phyloP scores from a whole-genome alignment of 768 basidiomycete species.

The Leccinum pellstonianum region DNA sequence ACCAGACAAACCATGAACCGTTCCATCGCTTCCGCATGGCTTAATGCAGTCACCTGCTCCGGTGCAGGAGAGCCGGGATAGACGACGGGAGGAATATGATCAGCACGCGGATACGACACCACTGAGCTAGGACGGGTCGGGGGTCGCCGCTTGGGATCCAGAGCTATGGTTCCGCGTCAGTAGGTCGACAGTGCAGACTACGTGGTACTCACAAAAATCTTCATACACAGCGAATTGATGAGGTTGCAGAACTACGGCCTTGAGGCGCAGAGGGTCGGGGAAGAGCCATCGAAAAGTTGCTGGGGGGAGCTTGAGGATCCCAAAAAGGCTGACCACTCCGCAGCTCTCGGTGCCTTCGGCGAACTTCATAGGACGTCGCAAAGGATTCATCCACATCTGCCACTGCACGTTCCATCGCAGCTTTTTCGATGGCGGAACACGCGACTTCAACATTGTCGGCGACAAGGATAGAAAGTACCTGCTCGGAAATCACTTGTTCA shows the following conservation, averaged over 20 bases:
- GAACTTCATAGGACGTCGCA: slow-evolving; percentile 71
- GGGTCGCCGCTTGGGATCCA: slow-evolving; percentile 56
- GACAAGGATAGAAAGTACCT: slow-evolving; percentile 74
- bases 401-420: slow-evolving; percentile 94
- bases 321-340: slow-evolving; percentile 82
- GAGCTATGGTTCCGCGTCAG: slow-evolving; percentile 33
- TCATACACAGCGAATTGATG: slow-evolving; percentile 91
- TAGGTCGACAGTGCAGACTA: background rate
- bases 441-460: slow-evolving; percentile 92
- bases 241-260: slow-evolving; percentile 76
- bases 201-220: slow-evolving; percentile 69
- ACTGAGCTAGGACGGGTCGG: slow-evolving; percentile 64
- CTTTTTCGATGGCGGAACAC: slow-evolving; percentile 92
- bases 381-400: slow-evolving; percentile 93
- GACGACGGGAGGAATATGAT: slow-evolving; percentile 16
- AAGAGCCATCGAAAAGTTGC: slow-evolving; percentile 67
- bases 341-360: slow-evolving; percentile 85
- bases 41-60: too few species aligned
- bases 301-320: slow-evolving; percentile 71
- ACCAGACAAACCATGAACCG: too few species aligned
- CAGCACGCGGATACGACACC: slow-evolving; percentile 57
- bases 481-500: slow-evolving; percentile 84
- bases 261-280: slow-evolving; percentile 87
- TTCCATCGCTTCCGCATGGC: too few species aligned
- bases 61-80: too few species aligned